Conservation (phyloP, 352 stramenopile species). For the Globisporangium ultimum region DNA sequence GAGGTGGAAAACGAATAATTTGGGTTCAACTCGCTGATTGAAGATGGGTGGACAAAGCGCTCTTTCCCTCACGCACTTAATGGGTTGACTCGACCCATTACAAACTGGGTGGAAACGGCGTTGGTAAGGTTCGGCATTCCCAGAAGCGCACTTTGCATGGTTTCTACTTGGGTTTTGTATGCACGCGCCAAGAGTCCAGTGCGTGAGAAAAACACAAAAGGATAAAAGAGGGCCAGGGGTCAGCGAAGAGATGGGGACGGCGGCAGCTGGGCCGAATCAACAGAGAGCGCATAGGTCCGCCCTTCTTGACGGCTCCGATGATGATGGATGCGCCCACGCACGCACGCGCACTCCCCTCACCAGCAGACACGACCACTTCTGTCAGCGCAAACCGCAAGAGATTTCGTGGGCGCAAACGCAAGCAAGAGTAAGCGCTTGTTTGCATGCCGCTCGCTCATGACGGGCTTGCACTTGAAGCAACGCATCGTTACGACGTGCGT, state of each 20-base stretch:
- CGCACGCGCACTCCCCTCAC: not conserved
- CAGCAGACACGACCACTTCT: not conserved
- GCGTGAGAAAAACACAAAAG: conserved; percentile 11
- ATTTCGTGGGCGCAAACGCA: not conserved
- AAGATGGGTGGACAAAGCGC: conserved; percentile 10
- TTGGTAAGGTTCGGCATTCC: not conserved
- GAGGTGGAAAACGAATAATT: conserved; percentile 2
- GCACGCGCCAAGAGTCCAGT: conserved; percentile 6
- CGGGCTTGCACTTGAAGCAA: not conserved
- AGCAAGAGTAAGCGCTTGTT: not conserved
- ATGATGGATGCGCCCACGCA: conserved; percentile 14
- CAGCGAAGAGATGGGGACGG: not conserved
- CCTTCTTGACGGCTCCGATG: conserved; percentile 2
- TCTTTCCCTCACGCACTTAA: not conserved
- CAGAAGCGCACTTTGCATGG: not conserved
- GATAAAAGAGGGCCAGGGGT: not conserved
- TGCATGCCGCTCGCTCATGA: too few relatives aligned
- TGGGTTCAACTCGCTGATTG: conserved; percentile 5
- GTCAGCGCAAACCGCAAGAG: not conserved
- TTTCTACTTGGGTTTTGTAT: conserved; percentile 3
- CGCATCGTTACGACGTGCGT: not conserved
- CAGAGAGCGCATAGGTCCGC: conserved; percentile 5
- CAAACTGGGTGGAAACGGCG: not conserved
- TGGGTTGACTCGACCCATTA: conserved; percentile 7
- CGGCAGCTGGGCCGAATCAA: not conserved